A percentile compares a stretch with the other conserved stretches of the same genome.
phyloP scores from a whole-genome alignment of 1,139 yeast species.

The Protomyces pachydermus region DNA sequence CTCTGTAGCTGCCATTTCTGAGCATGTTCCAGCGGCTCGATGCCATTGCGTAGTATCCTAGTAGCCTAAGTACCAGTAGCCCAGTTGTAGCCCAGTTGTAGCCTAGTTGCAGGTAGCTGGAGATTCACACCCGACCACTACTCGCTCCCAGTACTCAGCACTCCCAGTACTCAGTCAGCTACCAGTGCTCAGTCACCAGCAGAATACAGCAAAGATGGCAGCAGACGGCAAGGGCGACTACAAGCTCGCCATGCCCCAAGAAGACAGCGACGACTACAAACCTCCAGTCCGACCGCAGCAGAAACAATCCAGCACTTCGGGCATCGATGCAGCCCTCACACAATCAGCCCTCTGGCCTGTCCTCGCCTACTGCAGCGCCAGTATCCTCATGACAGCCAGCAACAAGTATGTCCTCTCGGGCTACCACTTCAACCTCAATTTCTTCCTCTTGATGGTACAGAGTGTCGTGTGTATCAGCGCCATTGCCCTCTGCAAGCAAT shows the following conservation, averaged over 20 bases:
- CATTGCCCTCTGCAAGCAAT: conserved; percentile 62
- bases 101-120: no score
- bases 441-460: conserved; percentile 60
- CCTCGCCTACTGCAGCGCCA: conserved; percentile 27
- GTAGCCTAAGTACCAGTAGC: no score
- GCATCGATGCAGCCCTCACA: conserved; percentile 8
- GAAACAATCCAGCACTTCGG: not conserved
- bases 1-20: conserved; percentile 21
- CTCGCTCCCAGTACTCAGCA: no score
- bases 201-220: not conserved
- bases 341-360: conserved; percentile 25
- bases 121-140: no score
- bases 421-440: conserved; percentile 78
- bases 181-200: no score
- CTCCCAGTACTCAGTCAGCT: no score
- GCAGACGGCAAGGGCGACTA: conserved; percentile 23
- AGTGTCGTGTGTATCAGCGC: conserved; percentile 73
- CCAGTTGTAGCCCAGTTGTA: no score
- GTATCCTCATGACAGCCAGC: conserved; percentile 82
- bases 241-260: conserved; percentile 4
- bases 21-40: not conserved
- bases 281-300: conserved; percentile 20
- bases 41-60: not conserved
- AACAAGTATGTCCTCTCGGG: conserved; percentile 90
- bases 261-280: conserved; percentile 20